A percentile compares a stretch with the other conserved stretches of the same genome.
phyloP scores from a whole-genome alignment of 2,329 filamentous ascomycete species.

The Sordariomycetes sp. region DNA sequence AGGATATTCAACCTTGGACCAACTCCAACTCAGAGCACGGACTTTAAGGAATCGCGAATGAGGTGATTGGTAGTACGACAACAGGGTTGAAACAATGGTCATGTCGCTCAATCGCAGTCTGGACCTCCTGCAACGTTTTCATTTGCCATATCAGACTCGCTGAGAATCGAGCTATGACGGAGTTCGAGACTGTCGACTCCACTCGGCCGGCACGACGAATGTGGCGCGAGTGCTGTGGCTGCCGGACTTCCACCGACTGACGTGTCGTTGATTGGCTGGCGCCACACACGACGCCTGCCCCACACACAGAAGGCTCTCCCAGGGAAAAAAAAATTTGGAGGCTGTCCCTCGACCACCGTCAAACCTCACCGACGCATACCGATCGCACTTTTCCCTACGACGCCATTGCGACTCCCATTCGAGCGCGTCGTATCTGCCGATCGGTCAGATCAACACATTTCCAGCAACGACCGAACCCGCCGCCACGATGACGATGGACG shows the following conservation, averaged over 20 bases:
- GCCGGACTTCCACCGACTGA: neutral
- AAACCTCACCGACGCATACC: conserved; percentile 1
- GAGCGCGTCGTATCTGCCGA: conserved; percentile 1
- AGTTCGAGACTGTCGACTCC: too few species aligned
- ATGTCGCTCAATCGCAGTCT: too few species aligned
- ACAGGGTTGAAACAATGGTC: too few species aligned
- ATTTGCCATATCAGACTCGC: too few species aligned
- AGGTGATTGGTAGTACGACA: too few species aligned
- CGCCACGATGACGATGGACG: conserved; percentile 16
- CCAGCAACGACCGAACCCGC: conserved; percentile 27
- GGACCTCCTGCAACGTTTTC: too few species aligned
- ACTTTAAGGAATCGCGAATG: too few species aligned
- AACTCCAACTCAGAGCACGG: too few species aligned
- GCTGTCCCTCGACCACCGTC: neutral
- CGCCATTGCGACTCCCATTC: neutral
- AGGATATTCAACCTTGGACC: too few species aligned
- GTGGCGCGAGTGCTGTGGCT: neutral
- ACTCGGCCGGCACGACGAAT: too few species aligned
- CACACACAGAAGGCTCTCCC: neutral
- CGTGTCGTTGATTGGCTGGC: neutral
- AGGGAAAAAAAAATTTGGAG: conserved; percentile 2
- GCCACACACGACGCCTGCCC: neutral
- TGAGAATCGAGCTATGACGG: too few species aligned
- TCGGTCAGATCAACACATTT: neutral
- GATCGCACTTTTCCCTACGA: neutral